phyloP scores from a whole-genome alignment of 202 grass and related monocot species.

The Zizania palustris region DNA sequence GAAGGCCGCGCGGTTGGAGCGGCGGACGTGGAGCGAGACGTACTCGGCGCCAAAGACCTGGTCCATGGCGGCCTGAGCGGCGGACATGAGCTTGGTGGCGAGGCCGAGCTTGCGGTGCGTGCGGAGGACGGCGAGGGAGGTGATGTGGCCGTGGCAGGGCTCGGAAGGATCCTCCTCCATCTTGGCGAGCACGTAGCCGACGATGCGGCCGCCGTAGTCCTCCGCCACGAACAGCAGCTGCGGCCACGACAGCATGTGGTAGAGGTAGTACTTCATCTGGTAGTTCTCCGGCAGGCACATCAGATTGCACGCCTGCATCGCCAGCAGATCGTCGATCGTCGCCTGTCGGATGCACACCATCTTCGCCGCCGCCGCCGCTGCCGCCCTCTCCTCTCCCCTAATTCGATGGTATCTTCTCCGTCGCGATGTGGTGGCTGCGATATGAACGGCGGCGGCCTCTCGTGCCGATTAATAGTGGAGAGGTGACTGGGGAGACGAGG shows the following conservation, averaged over 20 bases:
- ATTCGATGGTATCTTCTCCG: neutral
- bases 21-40: constrained; percentile 89
- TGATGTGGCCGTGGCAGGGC: constrained; percentile 98
- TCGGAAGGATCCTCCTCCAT: constrained; percentile 99
- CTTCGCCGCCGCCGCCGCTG: neutral
- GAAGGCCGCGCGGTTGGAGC: constrained; percentile 86
- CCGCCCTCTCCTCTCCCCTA: neutral
- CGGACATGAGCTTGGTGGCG: constrained; percentile 95
- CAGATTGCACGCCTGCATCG: constrained; percentile 98
- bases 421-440: too few species aligned
- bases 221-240: constrained; percentile 98
- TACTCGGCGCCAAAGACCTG: constrained; percentile 91
- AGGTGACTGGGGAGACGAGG: too few species aligned
- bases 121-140: constrained; percentile 98
- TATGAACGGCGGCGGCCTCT: constrained; percentile 25
- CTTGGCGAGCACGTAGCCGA: constrained; percentile 94
- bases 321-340: constrained; percentile 86
- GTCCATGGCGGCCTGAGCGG: constrained; percentile 91
- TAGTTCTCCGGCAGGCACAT: constrained; percentile 99
- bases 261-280: constrained; percentile 99
- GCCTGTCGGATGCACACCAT: constrained; percentile 99
- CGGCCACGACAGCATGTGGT: constrained; percentile 98
- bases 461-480: constrained; percentile 34
- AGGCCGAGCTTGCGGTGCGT: constrained; percentile 95
- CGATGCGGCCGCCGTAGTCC: constrained; percentile 87